phyloP scores from a whole-genome alignment of 2,329 filamentous ascomycete species.

The Neofusicoccum sp. region DNA sequence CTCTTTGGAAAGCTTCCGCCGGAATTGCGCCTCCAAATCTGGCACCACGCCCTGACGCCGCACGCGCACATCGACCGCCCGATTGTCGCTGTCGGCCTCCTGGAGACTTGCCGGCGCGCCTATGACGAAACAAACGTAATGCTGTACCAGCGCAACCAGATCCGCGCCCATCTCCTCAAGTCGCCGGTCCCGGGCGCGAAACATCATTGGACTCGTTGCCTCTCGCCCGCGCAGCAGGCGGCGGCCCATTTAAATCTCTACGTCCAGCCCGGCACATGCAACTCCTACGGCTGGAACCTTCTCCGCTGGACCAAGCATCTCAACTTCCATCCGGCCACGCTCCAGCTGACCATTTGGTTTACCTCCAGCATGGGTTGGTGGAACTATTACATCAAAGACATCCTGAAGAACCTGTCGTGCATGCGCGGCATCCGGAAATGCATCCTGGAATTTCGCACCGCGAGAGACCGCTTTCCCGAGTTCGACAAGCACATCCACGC shows the following conservation, averaged over 20 bases:
- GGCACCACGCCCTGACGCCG: conserved; percentile 7
- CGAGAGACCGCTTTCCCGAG: background rate
- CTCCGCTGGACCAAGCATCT: conserved; percentile 7
- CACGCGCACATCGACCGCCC: background rate
- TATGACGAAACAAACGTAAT: conserved; percentile 8
- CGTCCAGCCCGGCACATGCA: background rate
- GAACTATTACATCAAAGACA: conserved; percentile 1
- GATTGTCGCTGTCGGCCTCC: background rate
- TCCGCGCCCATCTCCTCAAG: conserved; percentile 4
- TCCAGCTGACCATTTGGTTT: conserved; percentile 17
- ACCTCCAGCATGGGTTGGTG: background rate
- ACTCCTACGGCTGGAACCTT: conserved; percentile 4
- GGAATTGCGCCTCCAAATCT: conserved; percentile 4
- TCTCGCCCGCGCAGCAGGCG: background rate
- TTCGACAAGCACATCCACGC: conserved; percentile 2
- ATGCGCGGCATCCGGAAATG: background rate
- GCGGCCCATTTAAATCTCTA: conserved; percentile 8
- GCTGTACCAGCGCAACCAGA: conserved; percentile 2
- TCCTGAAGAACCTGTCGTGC: background rate
- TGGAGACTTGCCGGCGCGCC: conserved; percentile 3
- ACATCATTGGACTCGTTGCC: background rate
- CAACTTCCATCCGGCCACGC: background rate
- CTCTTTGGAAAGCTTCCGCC: conserved; percentile 2
- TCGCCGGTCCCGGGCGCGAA: background rate
- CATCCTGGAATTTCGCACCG: conserved; percentile 9